Evolutionary conservation across 1,139 yeast species (phyloP), one percentile per base, ranked within the genome.

Genomic region (Casaregolazyma lundiana): DNA sequence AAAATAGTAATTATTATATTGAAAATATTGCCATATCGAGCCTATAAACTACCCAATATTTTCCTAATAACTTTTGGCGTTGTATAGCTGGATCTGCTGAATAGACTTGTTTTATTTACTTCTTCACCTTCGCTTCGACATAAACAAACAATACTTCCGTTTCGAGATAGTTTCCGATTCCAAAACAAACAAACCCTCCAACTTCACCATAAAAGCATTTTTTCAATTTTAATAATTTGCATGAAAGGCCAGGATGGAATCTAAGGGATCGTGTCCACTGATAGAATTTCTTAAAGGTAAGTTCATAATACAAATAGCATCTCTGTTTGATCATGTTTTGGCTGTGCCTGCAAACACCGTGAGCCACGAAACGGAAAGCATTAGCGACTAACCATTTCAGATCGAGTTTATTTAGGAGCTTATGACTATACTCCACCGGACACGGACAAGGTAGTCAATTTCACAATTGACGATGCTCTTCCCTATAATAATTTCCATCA

Each of bases 401-500:
- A 86, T 58, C 82, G 96, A 48, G 84, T 90, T 38, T 92, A 92
- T 61, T 78, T 92, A 7, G 97, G 96, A 11, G 95, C 96, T 5
- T 89, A 80, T 62, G 96, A 89, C 63, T 70, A 76, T 52, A 70
- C 80, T 7, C 98, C 98, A 1, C 72, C 73, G 46, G 95, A 87
- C 62, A 84, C 92, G 0, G 77, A 75, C 19, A 84, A 83, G 38
- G 70, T 82, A 40, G 95, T 87, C 1, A 86, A 84, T 65, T 90
- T 92, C 68, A 88, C 97, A 0, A 86, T 92, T 2, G 98, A 92
- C 61, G 95, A 90, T 57, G 81, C 90, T 0, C 75, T 92, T 44
- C 94, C 95, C 4, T 92, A 92, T 66, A 92, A 92, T 63, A 76
- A 95, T 11, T 92, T 92, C 70, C 96, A 92, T 64, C 76, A 90